phyloP scores from a whole-genome alignment of 441 rosid species.

The Bocquillonia castaneifolia region DNA sequence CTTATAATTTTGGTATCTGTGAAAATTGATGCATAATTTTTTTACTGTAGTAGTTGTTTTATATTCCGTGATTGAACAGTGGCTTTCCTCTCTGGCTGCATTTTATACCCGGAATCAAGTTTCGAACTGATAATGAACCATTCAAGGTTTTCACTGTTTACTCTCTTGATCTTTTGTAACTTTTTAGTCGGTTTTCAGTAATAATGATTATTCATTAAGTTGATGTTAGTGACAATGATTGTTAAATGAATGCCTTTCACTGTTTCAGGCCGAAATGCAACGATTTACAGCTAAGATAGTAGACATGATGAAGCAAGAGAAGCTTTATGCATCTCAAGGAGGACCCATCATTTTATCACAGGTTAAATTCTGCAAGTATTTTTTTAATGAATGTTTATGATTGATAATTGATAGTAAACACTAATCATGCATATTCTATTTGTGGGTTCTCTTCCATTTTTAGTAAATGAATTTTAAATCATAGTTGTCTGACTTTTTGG shows the following conservation, averaged over 20 bases:
- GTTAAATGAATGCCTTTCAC: not conserved
- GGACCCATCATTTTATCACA: constrained; percentile 90
- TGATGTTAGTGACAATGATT: not conserved
- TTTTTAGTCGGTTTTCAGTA: constrained; percentile 1
- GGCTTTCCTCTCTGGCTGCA: constrained; percentile 93
- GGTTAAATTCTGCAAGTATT: constrained; percentile 32
- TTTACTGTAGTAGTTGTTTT: not conserved
- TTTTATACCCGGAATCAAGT: constrained; percentile 63
- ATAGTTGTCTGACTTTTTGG: constrained; percentile 18
- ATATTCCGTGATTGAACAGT: constrained; percentile 28
- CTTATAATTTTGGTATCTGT: not conserved
- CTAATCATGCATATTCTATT: constrained; percentile 1
- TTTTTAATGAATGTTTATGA: not conserved
- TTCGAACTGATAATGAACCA: constrained; percentile 65
- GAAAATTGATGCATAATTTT: not conserved
- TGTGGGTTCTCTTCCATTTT: constrained; percentile 24
- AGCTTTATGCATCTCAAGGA: constrained; percentile 81
- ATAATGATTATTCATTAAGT: not conserved
- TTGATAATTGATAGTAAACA: constrained; percentile 5
- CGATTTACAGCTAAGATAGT: constrained; percentile 56
- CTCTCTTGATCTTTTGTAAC: not conserved
- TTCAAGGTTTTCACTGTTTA: constrained; percentile 51
- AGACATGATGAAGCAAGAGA: constrained; percentile 58
- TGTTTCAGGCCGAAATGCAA: constrained; percentile 64
- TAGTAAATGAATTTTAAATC: constrained; percentile 15